A percentile compares a stretch with the other conserved stretches of the same genome.
Evolutionary conservation across 2,329 filamentous ascomycete genomes (phyloP).

Genomic region (Thelonectria discophora): DNA sequence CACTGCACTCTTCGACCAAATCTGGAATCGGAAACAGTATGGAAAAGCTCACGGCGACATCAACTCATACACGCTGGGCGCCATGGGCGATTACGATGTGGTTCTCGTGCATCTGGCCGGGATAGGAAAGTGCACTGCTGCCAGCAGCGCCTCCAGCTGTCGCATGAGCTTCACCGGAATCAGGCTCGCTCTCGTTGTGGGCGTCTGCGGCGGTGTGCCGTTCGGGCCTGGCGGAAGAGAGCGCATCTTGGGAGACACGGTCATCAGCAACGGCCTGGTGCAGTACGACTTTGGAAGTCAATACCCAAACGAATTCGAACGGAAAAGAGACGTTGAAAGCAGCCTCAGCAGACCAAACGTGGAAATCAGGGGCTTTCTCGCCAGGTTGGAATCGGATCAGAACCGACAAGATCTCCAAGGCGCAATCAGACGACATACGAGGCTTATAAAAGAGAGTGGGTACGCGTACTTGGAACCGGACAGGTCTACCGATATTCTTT

Average conservation of each 20-base stretch:
- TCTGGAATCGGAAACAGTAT: no score
- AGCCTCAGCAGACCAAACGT: neutral
- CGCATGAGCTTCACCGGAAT: neutral
- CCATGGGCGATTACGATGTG: no score
- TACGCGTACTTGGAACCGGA: no score
- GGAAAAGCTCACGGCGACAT: no score
- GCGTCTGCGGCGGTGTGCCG: slow-evolving; percentile 1
- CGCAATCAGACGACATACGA: no score
- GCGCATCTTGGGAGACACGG: neutral
- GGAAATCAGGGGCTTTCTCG: neutral
- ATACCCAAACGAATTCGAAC: neutral
- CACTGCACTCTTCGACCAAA: no score
- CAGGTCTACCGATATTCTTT: no score
- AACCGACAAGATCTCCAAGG: no score
- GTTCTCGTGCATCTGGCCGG: no score
- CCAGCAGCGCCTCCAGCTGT: slow-evolving; percentile 25
- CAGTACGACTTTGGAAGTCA: neutral
- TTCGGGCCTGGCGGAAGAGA: neutral
- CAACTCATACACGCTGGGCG: no score
- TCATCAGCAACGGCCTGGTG: slow-evolving; percentile 1
- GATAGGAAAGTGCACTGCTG: no score
- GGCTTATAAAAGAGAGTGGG: no score
- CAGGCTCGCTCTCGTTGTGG: neutral
- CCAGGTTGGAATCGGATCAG: neutral
- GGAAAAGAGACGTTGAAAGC: neutral